These are phyloP conservation scores for Monilinia aucupariae DNA, from an alignment of 2,329 filamentous ascomycete genomes.

Conservation along the genomic window DNA sequence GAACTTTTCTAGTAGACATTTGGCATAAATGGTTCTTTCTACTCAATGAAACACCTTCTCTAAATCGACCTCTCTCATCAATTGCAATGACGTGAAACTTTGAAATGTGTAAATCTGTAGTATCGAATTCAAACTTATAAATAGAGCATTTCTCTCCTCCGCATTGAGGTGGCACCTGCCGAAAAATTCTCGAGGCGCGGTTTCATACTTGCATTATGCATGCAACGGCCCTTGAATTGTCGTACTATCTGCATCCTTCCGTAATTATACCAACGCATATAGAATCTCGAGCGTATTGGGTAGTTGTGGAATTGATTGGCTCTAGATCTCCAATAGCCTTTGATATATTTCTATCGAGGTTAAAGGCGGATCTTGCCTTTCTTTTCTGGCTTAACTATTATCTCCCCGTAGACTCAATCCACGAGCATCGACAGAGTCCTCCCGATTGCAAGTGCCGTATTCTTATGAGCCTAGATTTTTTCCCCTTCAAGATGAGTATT, in stretches of 20 bases:
- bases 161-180: neutral
- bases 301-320: neutral
- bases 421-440: no score
- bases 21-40: neutral
- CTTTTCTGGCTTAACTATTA: no score
- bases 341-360: neutral
- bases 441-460: no score
- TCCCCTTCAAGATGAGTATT: no score
- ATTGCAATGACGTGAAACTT: neutral
- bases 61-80: neutral
- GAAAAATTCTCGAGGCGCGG: neutral
- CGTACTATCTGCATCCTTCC: neutral
- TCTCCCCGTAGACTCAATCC: no score
- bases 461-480: no score
- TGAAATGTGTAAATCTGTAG: neutral
- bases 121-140: neutral
- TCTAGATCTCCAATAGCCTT: neutral
- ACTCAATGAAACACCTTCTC: conserved; percentile 5
- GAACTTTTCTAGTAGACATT: neutral
- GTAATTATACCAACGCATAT: neutral
- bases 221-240: neutral
- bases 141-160: accelerated
- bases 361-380: no score
- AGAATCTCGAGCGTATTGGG: no score
- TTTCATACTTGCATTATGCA: neutral